These are phyloP conservation scores for Effrenium voratum DNA, from an alignment of 73 alveolate species.

Conservation along the genomic window DNA sequence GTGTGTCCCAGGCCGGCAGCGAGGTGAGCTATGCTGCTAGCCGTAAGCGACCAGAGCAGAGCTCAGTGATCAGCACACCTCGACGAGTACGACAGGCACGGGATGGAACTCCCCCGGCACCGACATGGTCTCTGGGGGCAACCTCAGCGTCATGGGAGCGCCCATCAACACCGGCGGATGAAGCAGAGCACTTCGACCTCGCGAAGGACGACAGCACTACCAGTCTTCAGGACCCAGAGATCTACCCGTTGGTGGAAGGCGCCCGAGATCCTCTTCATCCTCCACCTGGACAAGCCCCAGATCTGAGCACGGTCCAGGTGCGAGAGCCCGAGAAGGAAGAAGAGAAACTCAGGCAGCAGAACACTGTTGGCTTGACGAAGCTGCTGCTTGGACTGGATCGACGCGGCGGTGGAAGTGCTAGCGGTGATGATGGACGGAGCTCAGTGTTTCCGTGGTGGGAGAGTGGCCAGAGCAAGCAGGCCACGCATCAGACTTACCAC, in stretches of 20 bases:
- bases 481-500: background rate
- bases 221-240: no score
- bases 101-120: background rate
- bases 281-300: background rate
- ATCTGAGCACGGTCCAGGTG: background rate
- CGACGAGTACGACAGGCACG: background rate
- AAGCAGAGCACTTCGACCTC: background rate
- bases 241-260: no score
- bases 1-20: slow-evolving; percentile 14
- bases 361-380: background rate
- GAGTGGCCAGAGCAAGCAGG: background rate
- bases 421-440: background rate
- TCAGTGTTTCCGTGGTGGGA: slow-evolving; percentile 27
- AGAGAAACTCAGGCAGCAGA: background rate
- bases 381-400: background rate
- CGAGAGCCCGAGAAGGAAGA: no score
- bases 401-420: background rate
- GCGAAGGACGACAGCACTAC: no score
- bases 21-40: background rate
- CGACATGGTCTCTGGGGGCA: background rate
- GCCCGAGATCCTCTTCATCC: background rate
- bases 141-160: background rate
- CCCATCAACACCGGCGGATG: background rate
- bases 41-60: background rate
- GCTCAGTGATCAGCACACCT: background rate